Percentiles rank a stretch among this genome's conserved stretches.
phyloP scores from a whole-genome alignment of 192 early-diverging fungal genomes.

The Coemansia sp. region DNA sequence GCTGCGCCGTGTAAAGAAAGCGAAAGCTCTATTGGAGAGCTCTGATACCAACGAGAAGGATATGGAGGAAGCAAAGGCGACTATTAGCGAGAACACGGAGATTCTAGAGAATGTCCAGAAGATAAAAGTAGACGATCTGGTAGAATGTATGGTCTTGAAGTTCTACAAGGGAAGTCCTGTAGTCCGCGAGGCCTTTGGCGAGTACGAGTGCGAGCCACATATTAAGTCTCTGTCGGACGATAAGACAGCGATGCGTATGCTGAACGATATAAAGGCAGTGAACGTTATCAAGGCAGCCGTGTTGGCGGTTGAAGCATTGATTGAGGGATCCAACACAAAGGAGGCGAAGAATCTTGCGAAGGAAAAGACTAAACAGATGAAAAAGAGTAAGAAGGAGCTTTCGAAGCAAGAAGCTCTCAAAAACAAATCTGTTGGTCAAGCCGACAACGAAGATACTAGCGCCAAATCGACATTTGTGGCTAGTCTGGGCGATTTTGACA shows the following conservation, averaged over 20 bases:
- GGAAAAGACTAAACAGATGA: not conserved
- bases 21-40: not conserved
- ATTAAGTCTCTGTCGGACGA: conserved; percentile 1
- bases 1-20: conserved; percentile 7
- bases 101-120: not conserved
- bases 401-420: not conserved
- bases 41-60: conserved; percentile 4
- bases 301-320: not conserved
- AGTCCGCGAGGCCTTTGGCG: conserved; percentile 1
- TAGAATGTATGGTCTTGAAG: conserved; percentile 14
- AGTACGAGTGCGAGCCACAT: not conserved
- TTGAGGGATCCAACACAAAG: not conserved
- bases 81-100: not conserved
- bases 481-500: conserved; percentile 27
- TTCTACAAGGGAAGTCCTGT: conserved; percentile 10
- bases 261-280: conserved; percentile 11
- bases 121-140: conserved; percentile 8
- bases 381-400: not conserved
- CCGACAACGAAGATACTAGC: not conserved
- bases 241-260: conserved; percentile 9
- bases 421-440: not conserved
- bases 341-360: not conserved
- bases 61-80: not conserved
- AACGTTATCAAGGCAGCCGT: conserved; percentile 9
- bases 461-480: conserved; percentile 28